phyloP scores from a whole-genome alignment of 2,329 filamentous ascomycete species.

The Bipolaris sorokiniana region DNA sequence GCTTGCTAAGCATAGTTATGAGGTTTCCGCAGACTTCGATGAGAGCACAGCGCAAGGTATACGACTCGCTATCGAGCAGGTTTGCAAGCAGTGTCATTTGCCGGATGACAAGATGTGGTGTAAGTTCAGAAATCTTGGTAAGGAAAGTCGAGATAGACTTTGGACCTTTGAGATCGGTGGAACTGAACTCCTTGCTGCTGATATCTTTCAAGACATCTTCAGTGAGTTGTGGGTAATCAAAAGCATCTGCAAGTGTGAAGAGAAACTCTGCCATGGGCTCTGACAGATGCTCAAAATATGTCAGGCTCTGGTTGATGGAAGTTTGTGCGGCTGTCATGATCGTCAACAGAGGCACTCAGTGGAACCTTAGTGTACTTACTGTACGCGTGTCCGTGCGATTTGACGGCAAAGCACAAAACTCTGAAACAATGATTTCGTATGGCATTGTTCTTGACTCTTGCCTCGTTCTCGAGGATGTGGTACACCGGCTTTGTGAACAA shows the following conservation, averaged over 20 bases:
- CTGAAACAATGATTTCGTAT: constrained; percentile 98
- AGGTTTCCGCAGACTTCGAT: constrained; percentile 98
- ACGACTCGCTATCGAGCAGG: constrained; percentile 95
- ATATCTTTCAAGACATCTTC: constrained; percentile 94
- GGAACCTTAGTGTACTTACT: constrained; percentile 62
- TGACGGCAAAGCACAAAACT: constrained; percentile 92
- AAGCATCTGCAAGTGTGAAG: constrained; percentile 94
- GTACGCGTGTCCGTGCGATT: constrained; percentile 96
- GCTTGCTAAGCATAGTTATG: constrained; percentile 85
- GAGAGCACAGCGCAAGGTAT: constrained; percentile 88
- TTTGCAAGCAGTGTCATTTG: constrained; percentile 96
- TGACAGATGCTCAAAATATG: constrained; percentile 98
- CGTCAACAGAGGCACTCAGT: constrained; percentile 16
- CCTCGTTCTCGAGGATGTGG: constrained; percentile 90
- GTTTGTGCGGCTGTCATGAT: constrained; percentile 79
- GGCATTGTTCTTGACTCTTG: constrained; percentile 83
- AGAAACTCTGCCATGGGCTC: constrained; percentile 99
- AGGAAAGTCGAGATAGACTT: constrained; percentile 97
- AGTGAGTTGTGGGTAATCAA: constrained; percentile 93
- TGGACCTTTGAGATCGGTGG: constrained; percentile 90
- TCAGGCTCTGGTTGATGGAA: constrained; percentile 95
- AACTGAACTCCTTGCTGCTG: constrained; percentile 97
- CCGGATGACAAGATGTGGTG: constrained; percentile 90
- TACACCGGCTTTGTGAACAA: constrained; percentile 93
- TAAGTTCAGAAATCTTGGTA: constrained; percentile 88